phyloP scores from a whole-genome alignment of 352 stramenopile species.

The Phytophthora fragariaefolia region DNA sequence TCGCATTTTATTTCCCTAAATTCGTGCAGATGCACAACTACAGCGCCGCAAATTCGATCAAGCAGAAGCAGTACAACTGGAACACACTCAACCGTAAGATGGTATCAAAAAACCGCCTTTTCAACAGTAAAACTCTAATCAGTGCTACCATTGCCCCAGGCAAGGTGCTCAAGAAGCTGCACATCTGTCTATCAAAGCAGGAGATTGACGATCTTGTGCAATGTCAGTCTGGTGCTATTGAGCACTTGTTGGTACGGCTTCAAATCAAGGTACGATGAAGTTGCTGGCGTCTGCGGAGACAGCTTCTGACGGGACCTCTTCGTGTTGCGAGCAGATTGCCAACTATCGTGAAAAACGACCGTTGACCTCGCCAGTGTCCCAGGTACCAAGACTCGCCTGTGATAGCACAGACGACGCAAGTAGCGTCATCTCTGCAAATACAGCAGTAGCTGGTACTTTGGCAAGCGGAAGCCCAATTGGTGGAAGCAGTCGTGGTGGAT shows the following conservation, averaged over 20 bases:
- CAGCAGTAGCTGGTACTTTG: conserved; percentile 32
- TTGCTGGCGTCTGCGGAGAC: neutral
- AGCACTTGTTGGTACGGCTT: conserved; percentile 91
- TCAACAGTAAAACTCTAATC: no score
- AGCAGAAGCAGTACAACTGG: conserved; percentile 97
- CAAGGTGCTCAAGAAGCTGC: conserved; percentile 89
- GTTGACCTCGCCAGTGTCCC: conserved; percentile 31
- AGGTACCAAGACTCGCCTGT: conserved; percentile 21
- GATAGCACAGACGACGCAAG: conserved; percentile 52
- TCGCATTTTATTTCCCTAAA: conserved; percentile 95
- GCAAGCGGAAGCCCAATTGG: conserved; percentile 19
- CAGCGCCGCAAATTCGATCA: conserved; percentile 90
- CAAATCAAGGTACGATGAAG: conserved; percentile 83
- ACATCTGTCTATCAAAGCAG: conserved; percentile 82
- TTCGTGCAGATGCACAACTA: conserved; percentile 98
- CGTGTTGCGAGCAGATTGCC: conserved; percentile 61
- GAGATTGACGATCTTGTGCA: conserved; percentile 94
- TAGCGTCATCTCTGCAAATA: conserved; percentile 34
- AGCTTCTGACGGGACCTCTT: no score
- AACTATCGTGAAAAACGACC: conserved; percentile 73
- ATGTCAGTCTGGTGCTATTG: conserved; percentile 88
- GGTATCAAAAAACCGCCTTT: no score
- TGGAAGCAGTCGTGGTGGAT: conserved; percentile 11
- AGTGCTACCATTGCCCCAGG: conserved; percentile 38
- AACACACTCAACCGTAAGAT: conserved; percentile 91